These are phyloP conservation scores for Rhynchosporium agropyri DNA, from an alignment of 2,329 filamentous ascomycete genomes.

Conservation along the genomic window DNA sequence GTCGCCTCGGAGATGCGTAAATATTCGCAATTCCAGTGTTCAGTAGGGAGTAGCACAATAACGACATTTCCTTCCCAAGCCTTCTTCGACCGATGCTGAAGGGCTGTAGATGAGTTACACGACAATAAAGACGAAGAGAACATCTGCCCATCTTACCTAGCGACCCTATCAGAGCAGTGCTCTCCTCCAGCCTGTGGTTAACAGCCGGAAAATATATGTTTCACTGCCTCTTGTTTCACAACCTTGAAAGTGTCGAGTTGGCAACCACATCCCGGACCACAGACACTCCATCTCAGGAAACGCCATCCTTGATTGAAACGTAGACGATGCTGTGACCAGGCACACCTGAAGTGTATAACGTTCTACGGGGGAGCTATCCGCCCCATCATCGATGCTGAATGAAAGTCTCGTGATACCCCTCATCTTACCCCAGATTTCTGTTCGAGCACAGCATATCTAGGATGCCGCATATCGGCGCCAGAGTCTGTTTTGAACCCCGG, in stretches of 20 bases:
- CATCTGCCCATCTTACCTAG: background rate
- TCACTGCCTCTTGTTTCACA: slow-evolving; percentile 7
- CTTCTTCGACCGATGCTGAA: background rate
- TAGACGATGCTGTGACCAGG: background rate
- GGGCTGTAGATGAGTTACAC: background rate
- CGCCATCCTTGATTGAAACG: background rate
- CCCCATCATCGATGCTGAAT: background rate
- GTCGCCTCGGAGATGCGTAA: background rate
- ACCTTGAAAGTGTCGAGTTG: background rate
- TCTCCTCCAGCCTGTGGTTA: background rate
- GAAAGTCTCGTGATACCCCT: too few relatives aligned
- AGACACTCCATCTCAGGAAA: background rate
- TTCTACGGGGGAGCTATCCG: slow-evolving; percentile 5
- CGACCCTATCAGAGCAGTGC: background rate
- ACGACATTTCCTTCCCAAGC: slow-evolving; percentile 4
- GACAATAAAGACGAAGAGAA: background rate
- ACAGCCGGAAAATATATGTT: slow-evolving; percentile 8
- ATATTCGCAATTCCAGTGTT: background rate
- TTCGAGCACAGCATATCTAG: background rate
- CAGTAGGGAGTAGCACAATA: background rate
- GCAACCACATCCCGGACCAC: background rate
- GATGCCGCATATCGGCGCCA: background rate
- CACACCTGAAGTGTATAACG: slow-evolving; percentile 9
- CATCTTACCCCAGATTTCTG: too few relatives aligned
- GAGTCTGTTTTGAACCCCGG: background rate